Percentiles rank a stretch among this genome's conserved stretches.
phyloP scores from a whole-genome alignment of 2,329 filamentous ascomycete genomes.

The Rhytidhysteron rufulum region DNA sequence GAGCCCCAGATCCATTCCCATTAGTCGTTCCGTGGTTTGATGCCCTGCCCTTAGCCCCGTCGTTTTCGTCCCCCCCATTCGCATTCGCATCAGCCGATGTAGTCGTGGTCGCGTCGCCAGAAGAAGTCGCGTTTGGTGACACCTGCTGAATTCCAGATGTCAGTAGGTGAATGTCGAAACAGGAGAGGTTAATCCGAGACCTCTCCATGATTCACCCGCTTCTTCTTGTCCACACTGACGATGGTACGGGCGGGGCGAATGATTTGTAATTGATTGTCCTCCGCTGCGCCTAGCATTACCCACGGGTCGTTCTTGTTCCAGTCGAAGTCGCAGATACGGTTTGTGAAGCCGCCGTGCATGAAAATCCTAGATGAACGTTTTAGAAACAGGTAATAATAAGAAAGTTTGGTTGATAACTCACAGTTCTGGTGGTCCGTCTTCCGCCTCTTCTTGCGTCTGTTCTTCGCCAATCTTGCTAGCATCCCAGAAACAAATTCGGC shows the following conservation, averaged over 20 bases:
- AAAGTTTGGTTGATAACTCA: conserved; percentile 48
- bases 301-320: conserved; percentile 98
- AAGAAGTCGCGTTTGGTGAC: too few species aligned
- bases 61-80: too few species aligned
- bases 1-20: too few species aligned
- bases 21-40: too few species aligned
- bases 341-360: conserved; percentile 98
- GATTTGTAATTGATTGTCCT: conserved; percentile 94
- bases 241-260: conserved; percentile 47
- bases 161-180: not conserved
- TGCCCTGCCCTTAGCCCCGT: too few species aligned
- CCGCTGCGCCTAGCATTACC: conserved; percentile 91
- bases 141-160: too few species aligned
- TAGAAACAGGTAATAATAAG: conserved; percentile 1
- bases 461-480: conserved; percentile 88
- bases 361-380: conserved; percentile 61
- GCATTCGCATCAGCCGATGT: too few species aligned
- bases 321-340: conserved; percentile 92
- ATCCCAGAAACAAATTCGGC: conserved; percentile 95
- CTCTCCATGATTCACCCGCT: conserved; percentile 30
- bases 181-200: conserved; percentile 29
- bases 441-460: conserved; percentile 88
- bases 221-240: conserved; percentile 32
- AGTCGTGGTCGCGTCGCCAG: too few species aligned
- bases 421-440: conserved; percentile 93